Evolutionary conservation across 2,329 filamentous ascomycete species (phyloP).

Genomic region (Epichloe typhina): DNA sequence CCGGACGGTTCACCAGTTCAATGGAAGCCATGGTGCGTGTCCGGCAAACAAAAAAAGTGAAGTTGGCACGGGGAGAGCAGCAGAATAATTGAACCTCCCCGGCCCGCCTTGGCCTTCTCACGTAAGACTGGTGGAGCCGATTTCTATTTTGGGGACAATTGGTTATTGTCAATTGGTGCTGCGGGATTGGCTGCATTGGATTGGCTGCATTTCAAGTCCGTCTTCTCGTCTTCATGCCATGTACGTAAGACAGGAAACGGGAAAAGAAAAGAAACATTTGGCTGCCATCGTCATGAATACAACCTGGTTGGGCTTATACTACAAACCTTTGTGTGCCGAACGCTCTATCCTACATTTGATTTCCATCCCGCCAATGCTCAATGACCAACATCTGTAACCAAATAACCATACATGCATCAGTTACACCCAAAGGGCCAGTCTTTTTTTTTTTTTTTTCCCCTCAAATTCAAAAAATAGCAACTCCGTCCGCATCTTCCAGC

Average conservation of each 20-base stretch:
- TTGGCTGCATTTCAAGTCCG: too few species aligned
- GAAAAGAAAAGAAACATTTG: too few species aligned
- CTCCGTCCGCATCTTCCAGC: constrained; percentile 50
- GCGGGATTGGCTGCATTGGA: constrained; percentile 17
- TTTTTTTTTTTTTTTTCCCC: too few species aligned
- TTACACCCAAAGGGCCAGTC: not conserved
- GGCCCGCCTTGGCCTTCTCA: too few species aligned
- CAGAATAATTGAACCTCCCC: not conserved
- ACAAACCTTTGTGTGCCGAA: not conserved
- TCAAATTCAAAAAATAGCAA: constrained; percentile 26
- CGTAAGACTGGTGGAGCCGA: not conserved
- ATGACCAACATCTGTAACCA: not conserved
- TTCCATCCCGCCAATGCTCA: not conserved
- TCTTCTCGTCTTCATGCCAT: not conserved
- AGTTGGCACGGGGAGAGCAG: not conserved
- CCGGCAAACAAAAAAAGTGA: not conserved
- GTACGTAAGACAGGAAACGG: too few species aligned
- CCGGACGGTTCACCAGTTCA: constrained; percentile 34
- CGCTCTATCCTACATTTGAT: not conserved
- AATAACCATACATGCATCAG: not conserved
- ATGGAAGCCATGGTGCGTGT: constrained; percentile 34
- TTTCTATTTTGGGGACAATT: not conserved
- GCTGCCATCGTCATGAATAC: too few species aligned
- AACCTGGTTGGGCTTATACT: too few species aligned
- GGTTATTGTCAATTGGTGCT: constrained; percentile 20